These are phyloP conservation scores for Luffa acutangula DNA, from an alignment of 306 rosid species.

Conservation along the genomic window DNA sequence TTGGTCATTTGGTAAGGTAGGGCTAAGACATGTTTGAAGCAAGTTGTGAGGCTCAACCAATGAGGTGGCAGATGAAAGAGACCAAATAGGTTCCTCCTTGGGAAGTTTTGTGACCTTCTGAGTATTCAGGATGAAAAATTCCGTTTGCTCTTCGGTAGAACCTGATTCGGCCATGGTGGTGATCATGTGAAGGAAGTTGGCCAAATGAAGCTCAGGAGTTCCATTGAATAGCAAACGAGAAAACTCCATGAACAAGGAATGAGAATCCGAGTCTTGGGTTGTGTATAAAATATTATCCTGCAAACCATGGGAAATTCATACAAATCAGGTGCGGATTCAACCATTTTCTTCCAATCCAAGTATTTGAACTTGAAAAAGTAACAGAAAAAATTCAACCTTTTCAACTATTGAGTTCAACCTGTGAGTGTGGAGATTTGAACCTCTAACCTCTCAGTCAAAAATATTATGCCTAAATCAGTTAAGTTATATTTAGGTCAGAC, in stretches of 20 bases:
- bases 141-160: constrained; percentile 54
- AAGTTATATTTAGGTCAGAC: not conserved
- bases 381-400: too few species aligned
- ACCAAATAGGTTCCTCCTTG: constrained; percentile 69
- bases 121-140: constrained; percentile 53
- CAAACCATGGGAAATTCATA: not conserved
- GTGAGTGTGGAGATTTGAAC: too few species aligned
- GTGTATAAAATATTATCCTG: constrained; percentile 62
- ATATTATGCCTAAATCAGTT: too few species aligned
- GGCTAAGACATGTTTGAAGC: constrained; percentile 16
- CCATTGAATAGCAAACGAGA: constrained; percentile 59
- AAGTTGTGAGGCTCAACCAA: constrained; percentile 20
- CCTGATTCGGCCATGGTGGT: constrained; percentile 67
- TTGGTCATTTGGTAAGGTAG: constrained; percentile 22
- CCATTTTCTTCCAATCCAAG: not conserved
- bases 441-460: too few species aligned
- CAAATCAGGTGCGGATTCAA: not conserved
- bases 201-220: constrained; percentile 46
- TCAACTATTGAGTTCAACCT: too few species aligned
- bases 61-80: constrained; percentile 28
- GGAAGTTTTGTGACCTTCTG: constrained; percentile 63
- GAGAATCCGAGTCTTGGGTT: constrained; percentile 50
- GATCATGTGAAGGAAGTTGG: constrained; percentile 86
- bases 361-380: not conserved
- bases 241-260: constrained; percentile 75